Conservation (phyloP, 2,329 filamentous ascomycete species). For the Penicillium sp. region DNA sequence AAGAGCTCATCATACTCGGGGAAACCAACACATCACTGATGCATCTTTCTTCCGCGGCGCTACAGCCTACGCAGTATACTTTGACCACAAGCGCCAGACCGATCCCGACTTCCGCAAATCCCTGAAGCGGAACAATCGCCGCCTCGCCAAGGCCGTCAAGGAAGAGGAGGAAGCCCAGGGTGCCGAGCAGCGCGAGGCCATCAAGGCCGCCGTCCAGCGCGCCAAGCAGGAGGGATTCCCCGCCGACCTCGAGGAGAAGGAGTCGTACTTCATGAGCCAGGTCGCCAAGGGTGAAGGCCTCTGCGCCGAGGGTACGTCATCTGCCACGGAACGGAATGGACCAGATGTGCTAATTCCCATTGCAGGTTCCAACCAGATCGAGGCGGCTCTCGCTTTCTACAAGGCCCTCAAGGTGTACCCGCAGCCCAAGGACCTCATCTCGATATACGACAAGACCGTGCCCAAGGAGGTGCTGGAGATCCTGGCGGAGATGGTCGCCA, state of each 20-base stretch:
- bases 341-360: constrained; percentile 2
- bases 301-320: constrained; percentile 71
- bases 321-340: neutral
- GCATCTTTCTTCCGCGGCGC: neutral
- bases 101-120: constrained; percentile 62
- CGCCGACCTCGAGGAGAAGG: constrained; percentile 83
- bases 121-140: constrained; percentile 51
- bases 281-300: constrained; percentile 84
- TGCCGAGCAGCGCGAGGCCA: constrained; percentile 57
- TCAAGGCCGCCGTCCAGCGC: constrained; percentile 72
- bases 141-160: constrained; percentile 47
- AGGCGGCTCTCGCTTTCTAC: constrained; percentile 94
- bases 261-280: constrained; percentile 95
- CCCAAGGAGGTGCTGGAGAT: constrained; percentile 96
- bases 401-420: constrained; percentile 98
- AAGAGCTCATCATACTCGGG: constrained; percentile 21
- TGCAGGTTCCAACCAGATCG: constrained; percentile 53
- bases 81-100: constrained; percentile 63
- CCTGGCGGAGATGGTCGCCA: constrained; percentile 95
- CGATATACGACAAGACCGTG: constrained; percentile 97
- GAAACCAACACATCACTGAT: constrained; percentile 7
- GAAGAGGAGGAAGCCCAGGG: constrained; percentile 49
- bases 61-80: constrained; percentile 63
- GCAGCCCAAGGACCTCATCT: constrained; percentile 84
- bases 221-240: constrained; percentile 93